These are phyloP conservation scores for Diaporthe ampelina DNA, from an alignment of 2,329 filamentous ascomycete genomes.

Conservation along the genomic window DNA sequence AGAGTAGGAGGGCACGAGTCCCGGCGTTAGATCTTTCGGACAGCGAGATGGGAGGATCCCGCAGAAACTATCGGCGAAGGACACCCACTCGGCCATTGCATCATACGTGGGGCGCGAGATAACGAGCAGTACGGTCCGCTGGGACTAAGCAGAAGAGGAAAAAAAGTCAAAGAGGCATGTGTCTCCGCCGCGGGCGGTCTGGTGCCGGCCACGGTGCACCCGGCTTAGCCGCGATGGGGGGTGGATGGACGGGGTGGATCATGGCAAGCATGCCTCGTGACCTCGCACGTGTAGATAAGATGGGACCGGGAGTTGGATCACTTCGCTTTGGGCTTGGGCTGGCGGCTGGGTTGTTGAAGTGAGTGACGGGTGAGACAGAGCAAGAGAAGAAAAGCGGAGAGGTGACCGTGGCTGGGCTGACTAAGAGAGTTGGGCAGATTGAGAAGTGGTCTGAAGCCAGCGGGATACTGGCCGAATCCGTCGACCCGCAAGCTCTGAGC, in stretches of 20 bases:
- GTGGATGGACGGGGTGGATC: not conserved
- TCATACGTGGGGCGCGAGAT: conserved; percentile 36
- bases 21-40: conserved; percentile 33
- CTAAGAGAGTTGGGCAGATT: not conserved
- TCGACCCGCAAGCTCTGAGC: not conserved
- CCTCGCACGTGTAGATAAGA: conserved; percentile 34
- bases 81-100: conserved; percentile 36
- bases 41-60: conserved; percentile 35
- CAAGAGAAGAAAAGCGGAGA: not conserved
- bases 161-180: conserved; percentile 6
- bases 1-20: conserved; percentile 5
- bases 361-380: not conserved
- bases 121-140: not conserved
- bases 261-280: not conserved
- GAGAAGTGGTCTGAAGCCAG: not conserved
- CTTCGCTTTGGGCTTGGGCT: not conserved
- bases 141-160: not conserved
- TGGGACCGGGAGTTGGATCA: not conserved
- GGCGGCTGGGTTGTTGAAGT: no score
- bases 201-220: conserved; percentile 9
- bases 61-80: conserved; percentile 25
- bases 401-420: not conserved
- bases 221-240: conserved; percentile 30
- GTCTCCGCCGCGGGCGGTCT: conserved; percentile 7
- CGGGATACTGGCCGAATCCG: not conserved